Base-by-base conservation (phyloP, 352 stramenopile genomes). In the Phytophthora aleatoria region DNA sequence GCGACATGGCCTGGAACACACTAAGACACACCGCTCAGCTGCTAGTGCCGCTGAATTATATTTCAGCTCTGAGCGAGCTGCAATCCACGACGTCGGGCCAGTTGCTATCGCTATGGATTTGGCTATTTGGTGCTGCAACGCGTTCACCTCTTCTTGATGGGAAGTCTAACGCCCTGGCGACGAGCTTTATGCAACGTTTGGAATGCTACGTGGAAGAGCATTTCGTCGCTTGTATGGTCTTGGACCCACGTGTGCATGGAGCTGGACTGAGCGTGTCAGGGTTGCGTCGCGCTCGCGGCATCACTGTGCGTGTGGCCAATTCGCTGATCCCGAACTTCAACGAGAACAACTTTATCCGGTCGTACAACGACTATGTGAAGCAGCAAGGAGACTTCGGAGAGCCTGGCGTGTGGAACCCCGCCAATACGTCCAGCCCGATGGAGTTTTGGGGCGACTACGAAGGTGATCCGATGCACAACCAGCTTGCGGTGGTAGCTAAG, bases 321-420 rank as follows among this genome's bases (percentile, higher is more conserved):
- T 10, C 53, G 15, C 42, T 77, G 13, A 20, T 77, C 27, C 64
- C 69, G 3, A 20, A 45, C 3, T 61, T 80, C 11, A 63, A 77
- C 36, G 72, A 80, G 31, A 73, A 64, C 15, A 71, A 67, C 36
- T 80, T 80, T 30, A 59, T 80, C 30, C 72, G 69, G 9, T 77
- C 72, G 43, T 80, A 76, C 62, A 80, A 77, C 45, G 72, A 80
- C 45, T 80, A 73, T 41, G 64, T 76, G 64, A 80, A 80, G 59
- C 47, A 73, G 48, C 61, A 77, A 42, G 72, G 64, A 13, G 69
- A 75, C 30, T 80, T 77, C 24, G 57, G 69, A 30, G 72, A 80
- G 24, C 33, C 71, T 48, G 61, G 72, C 6, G 56, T 77, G 8
- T 80, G 72, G 72, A 80, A 73, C 39, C 35, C 54, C 1, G 69